phyloP scores from a whole-genome alignment of 352 stramenopile species.

The Globisporangium apiculatum region DNA sequence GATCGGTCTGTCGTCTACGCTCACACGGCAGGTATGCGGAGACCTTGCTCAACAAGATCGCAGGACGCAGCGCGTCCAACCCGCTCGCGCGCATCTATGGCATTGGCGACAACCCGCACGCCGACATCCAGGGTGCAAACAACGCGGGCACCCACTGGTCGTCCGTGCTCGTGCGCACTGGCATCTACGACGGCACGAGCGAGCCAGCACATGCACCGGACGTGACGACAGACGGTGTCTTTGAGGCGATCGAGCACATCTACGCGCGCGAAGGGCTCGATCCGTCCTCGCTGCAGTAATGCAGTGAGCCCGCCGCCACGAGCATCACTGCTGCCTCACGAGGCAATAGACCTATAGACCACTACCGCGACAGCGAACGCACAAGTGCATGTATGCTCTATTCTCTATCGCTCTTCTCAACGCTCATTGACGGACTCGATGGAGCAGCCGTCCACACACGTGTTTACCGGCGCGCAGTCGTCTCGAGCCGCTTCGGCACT shows the following conservation, averaged over 20 bases:
- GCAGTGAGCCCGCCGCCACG: too few relatives aligned
- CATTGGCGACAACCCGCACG: conserved; percentile 84
- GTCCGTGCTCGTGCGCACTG: conserved; percentile 83
- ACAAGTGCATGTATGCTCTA: neutral
- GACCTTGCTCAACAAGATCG: neutral
- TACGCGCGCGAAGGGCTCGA: conserved; percentile 53
- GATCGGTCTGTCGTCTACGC: neutral
- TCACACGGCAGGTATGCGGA: conserved; percentile 46
- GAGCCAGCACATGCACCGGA: conserved; percentile 61
- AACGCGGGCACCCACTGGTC: conserved; percentile 74
- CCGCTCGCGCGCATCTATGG: conserved; percentile 72
- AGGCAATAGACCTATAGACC: too few relatives aligned
- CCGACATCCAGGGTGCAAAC: conserved; percentile 86
- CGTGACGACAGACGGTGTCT: conserved; percentile 51
- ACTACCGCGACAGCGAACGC: neutral
- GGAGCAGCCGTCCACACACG: too few relatives aligned
- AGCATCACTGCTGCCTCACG: too few relatives aligned
- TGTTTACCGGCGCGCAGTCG: too few relatives aligned
- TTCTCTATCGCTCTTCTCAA: neutral
- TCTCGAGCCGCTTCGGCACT: too few relatives aligned
- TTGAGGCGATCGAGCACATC: conserved; percentile 74
- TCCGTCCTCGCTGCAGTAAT: conserved; percentile 22
- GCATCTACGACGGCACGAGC: conserved; percentile 68
- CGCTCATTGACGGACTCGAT: too few relatives aligned
- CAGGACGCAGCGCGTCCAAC: conserved; percentile 19